Base-by-base conservation (phyloP, 306 rosid genomes). In the Gynostemma pentaphyllum region DNA sequence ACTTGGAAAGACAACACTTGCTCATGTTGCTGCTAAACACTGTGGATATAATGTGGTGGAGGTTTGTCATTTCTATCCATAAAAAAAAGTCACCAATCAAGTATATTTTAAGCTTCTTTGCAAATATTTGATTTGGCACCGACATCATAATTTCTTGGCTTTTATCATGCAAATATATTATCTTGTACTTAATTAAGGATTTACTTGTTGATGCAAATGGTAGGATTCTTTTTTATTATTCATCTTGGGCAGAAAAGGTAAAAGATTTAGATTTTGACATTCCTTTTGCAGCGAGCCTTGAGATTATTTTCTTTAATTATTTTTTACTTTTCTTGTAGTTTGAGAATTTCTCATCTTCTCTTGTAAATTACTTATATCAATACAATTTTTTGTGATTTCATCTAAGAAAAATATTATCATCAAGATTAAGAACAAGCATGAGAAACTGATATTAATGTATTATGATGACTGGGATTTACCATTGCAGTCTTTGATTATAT, bases 1-100 rank as follows among this genome's bases (percentile, higher is more conserved):
- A 50, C 95, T 88, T 63, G 98, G 98, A 45, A 91, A 87, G 83
- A 91, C 98, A 66, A 91, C 98, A 41, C 95, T 91, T 55, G 96
- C 96, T 24, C 98, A 88, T 78, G 77, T 91, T 54, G 98, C 96
- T 72, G 98, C 96, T 62, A 82, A 72, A 74, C 98, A 91, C 47
- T 91, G 95, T 80, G 96, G 96, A 78, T 91, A 91, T 80, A 86
- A 77, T 44, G 98, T 86, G 49, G 81, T 83, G 68, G 98, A 91
- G 96, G 98, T 91, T 75, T 70, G 47, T 68, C 66, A 50, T 70
- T 19, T 49, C 48, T 53, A 66, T 56, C 62, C 30, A 30, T 40
- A 18, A 70, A 66, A 46, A 75, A 8, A 44, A n/a, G n/a, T n/a
- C n/a, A n/a, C n/a, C n/a, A n/a, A n/a, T n/a, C n/a, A n/a, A n/a